These are phyloP conservation scores for Vigna nakashimae DNA, from an alignment of 306 rosid genomes.

Conservation along the genomic window DNA sequence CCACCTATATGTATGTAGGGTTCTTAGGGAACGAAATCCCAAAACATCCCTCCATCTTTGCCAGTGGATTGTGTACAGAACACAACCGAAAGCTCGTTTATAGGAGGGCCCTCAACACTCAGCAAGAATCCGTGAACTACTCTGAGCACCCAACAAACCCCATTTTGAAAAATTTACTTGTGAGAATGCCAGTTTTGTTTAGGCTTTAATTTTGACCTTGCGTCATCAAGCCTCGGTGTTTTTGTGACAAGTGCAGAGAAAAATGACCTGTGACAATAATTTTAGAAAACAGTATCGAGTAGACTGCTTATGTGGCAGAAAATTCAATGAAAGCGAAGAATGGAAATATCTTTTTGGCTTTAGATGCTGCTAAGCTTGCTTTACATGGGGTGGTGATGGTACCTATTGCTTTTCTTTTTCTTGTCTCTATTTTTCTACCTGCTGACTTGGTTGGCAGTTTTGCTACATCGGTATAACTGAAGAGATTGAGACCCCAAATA, in stretches of 20 bases:
- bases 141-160: slow-evolving; percentile 8
- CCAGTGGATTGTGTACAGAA: slow-evolving; percentile 1
- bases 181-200: slow-evolving; percentile 5
- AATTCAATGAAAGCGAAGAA: slow-evolving; percentile 30
- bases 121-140: slow-evolving; percentile 15
- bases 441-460: slow-evolving; percentile 45
- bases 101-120: slow-evolving; percentile 35
- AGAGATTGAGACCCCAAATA: slow-evolving; percentile 45
- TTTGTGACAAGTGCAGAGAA: neutral
- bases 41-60: slow-evolving; percentile 34
- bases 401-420: slow-evolving; percentile 38
- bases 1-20: slow-evolving; percentile 22
- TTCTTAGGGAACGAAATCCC: slow-evolving; percentile 48
- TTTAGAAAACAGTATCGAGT: slow-evolving; percentile 10
- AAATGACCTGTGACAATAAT: neutral
- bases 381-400: slow-evolving; percentile 42
- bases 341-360: slow-evolving; percentile 39
- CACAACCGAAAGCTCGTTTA: slow-evolving; percentile 22
- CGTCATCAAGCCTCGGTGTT: neutral
- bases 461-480: slow-evolving; percentile 36
- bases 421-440: slow-evolving; percentile 40
- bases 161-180: slow-evolving; percentile 36
- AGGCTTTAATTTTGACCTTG: neutral
- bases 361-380: slow-evolving; percentile 39
- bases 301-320: slow-evolving; percentile 44